Base-by-base conservation (phyloP, 164 flowering plant genomes). In the Magnolia kwangsiensis region DNA sequence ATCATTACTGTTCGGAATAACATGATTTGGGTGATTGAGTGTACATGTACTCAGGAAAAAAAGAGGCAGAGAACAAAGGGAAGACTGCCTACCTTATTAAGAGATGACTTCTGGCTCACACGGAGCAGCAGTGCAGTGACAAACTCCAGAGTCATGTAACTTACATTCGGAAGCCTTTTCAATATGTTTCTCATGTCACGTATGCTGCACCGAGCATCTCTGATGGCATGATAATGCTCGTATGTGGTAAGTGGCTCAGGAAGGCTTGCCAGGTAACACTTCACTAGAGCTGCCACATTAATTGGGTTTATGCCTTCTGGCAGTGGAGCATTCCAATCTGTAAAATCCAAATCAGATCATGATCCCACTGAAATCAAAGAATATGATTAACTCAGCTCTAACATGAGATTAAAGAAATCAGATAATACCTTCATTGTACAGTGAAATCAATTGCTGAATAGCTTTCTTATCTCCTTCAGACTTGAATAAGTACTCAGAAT, bases 221-320 rank as follows among this genome's bases (percentile, higher is more conserved):
- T 90, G 59, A 95, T 85, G 74, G 90, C 95, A 76, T 90, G 84
- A 81, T 89, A 88, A 67, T 91, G 92, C 72, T 84, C 89, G 82
- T 88, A 91, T 65, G 97, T 90, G 55, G 87, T 84, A 37, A 95
- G 86, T 8, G 98, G 98, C 87, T 91, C 94, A 69, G 98, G 95
- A 80, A 95, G 95, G 84, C 97, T 90, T 72, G 93, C 94, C 78
- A 95, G 85, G 79, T 91, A 95, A 78, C 90, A 95, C 81, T 95
- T 95, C 14, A 79, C 73, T 1, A 95, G 83, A 74, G 86, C 83
- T 9, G 97, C 97, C 51, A 89, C 90, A 72, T 89, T 91, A 77
- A 90, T 67, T 71, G 97, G 89, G 73, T 83, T 87, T 71, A 84
- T 69, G 69, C 90, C 89, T 71, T 93, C 98, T 9, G 93, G 97